Percentiles rank a stretch among this genome's conserved stretches.
Evolutionary conservation across 2,329 filamentous ascomycete species (phyloP).

Genomic region (Rachicladosporium sp.): DNA sequence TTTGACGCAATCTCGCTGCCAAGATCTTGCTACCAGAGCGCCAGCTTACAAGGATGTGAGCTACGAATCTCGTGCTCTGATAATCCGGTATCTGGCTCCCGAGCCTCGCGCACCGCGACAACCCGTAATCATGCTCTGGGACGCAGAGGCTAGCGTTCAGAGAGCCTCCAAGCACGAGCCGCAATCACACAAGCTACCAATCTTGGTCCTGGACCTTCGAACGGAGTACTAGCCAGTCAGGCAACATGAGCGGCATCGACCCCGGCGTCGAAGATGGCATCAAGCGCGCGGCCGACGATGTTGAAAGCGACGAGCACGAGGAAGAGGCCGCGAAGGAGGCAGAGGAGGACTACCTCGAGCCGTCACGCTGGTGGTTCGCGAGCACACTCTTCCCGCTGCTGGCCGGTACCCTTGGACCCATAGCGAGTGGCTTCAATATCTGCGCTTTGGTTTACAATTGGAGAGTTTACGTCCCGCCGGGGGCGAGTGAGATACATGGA

Average conservation of each 20-base stretch:
- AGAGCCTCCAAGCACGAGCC: too few species aligned
- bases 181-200: too few species aligned
- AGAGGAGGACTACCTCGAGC: constrained; percentile 32
- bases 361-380: constrained; percentile 44
- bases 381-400: constrained; percentile 46
- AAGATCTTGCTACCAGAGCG: too few species aligned
- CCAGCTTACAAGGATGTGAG: too few species aligned
- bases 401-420: constrained; percentile 33
- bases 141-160: too few species aligned
- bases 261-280: constrained; percentile 41
- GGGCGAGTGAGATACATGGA: constrained; percentile 32
- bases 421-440: constrained; percentile 28
- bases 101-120: too few species aligned
- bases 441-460: constrained; percentile 43
- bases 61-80: too few species aligned
- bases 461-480: constrained; percentile 40
- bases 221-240: too few species aligned
- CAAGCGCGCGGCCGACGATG: constrained; percentile 19
- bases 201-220: too few species aligned
- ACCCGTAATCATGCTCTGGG: too few species aligned
- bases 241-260: constrained; percentile 27
- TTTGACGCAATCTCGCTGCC: too few species aligned
- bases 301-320: constrained; percentile 28
- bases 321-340: constrained; percentile 22
- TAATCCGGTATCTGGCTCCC: too few species aligned